These are phyloP conservation scores for Coemansia sp. DNA, from an alignment of 192 early-diverging fungal genomes.

Conservation along the genomic window DNA sequence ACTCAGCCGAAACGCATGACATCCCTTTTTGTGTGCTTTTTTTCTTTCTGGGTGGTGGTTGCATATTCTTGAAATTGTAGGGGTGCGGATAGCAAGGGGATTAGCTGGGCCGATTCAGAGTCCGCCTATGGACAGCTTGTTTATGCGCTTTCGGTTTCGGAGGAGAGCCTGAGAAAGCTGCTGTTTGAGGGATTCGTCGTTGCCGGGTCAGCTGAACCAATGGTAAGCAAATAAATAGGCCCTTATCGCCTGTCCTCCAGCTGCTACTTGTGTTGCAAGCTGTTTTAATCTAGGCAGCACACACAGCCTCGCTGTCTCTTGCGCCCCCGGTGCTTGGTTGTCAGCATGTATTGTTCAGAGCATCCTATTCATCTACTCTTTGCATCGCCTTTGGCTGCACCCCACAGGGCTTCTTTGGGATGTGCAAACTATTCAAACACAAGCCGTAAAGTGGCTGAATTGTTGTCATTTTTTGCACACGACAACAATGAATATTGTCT, in stretches of 20 bases:
- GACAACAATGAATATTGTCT: background rate
- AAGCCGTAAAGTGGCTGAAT: background rate
- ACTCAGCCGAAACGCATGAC: conserved; percentile 1
- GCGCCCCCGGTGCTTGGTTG: background rate
- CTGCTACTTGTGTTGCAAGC: background rate
- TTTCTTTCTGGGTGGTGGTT: background rate
- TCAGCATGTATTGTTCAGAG: background rate
- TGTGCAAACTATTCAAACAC: background rate
- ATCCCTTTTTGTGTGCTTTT: background rate
- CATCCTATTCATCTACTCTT: background rate
- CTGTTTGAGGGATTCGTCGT: conserved; percentile 50
- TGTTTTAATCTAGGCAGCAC: background rate
- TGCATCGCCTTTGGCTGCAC: background rate
- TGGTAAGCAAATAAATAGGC: conserved; percentile 24
- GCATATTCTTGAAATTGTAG: conserved; percentile 7
- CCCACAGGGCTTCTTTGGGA: background rate
- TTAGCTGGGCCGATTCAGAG: conserved; percentile 37
- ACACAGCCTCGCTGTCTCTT: background rate
- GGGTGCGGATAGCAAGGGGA: background rate
- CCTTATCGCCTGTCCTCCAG: background rate
- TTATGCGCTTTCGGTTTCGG: conserved; percentile 31
- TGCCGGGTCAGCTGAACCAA: conserved; percentile 46
- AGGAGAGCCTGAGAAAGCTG: conserved; percentile 22
- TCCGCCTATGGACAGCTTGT: conserved; percentile 29
- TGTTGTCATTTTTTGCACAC: background rate